Conservation (phyloP, 1,139 yeast species). For the Geotrichum citri-aurantii region DNA sequence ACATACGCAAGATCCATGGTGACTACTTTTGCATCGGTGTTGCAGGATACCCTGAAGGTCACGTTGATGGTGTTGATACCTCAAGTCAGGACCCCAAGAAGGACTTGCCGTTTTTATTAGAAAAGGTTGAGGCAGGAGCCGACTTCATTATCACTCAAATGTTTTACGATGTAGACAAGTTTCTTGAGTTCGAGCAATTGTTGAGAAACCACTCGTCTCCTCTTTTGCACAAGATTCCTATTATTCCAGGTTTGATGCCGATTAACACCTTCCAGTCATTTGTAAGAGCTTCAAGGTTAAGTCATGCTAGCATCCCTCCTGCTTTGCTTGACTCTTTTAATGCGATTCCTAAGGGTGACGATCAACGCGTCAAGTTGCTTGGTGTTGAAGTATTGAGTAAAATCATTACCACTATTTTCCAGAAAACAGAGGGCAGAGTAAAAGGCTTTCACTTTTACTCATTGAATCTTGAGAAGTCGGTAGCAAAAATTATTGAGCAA, state of each 20-base stretch:
- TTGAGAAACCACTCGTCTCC: slow-evolving; percentile 42
- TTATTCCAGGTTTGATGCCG: slow-evolving; percentile 96
- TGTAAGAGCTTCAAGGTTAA: slow-evolving; percentile 79
- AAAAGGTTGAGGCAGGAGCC: slow-evolving; percentile 90
- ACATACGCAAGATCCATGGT: slow-evolving; percentile 64
- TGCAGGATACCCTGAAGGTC: slow-evolving; percentile 96
- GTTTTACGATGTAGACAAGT: slow-evolving; percentile 70
- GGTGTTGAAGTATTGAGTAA: slow-evolving; percentile 73
- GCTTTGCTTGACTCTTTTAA: slow-evolving; percentile 48
- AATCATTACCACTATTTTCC: slow-evolving; percentile 51
- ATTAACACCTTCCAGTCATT: slow-evolving; percentile 82
- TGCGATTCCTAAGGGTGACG: slow-evolving; percentile 62
- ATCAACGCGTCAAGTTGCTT: slow-evolving; percentile 72
- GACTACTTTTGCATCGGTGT: slow-evolving; percentile 83
- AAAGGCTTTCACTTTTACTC: slow-evolving; percentile 89
- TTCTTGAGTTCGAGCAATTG: slow-evolving; percentile 46
- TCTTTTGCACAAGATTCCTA: slow-evolving; percentile 46
- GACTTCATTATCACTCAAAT: slow-evolving; percentile 89
- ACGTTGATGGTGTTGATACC: slow-evolving; percentile 67
- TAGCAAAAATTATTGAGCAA: slow-evolving; percentile 72
- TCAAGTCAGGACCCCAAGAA: slow-evolving; percentile 53
- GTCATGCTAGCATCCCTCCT: slow-evolving; percentile 82
- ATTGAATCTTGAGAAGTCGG: slow-evolving; percentile 81
- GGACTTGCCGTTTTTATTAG: slow-evolving; percentile 71
- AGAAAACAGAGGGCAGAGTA: slow-evolving; percentile 47